Conservation (phyloP, 2,329 filamentous ascomycete species). For the Alternaria conjuncta region DNA sequence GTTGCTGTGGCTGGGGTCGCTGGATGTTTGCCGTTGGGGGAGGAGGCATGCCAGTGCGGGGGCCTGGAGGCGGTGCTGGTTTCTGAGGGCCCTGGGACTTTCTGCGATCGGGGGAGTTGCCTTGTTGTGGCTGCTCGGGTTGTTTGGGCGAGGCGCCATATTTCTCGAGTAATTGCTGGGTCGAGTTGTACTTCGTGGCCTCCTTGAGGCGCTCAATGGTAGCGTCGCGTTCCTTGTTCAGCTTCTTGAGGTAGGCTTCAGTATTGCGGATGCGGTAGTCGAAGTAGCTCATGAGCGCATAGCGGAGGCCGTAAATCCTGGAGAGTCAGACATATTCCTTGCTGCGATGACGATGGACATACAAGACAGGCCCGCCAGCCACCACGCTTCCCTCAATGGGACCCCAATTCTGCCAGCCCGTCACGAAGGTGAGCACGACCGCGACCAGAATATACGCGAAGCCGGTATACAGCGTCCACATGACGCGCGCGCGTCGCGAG, state of each 20-base stretch:
- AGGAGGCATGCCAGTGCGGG: slow-evolving; percentile 63
- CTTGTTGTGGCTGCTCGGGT: slow-evolving; percentile 48
- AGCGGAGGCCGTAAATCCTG: slow-evolving; percentile 82
- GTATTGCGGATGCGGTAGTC: slow-evolving; percentile 78
- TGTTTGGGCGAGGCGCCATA: slow-evolving; percentile 70
- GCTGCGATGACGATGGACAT: slow-evolving; percentile 41
- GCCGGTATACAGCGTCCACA: slow-evolving; percentile 88
- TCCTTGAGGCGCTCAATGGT: slow-evolving; percentile 95
- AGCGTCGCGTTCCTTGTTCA: slow-evolving; percentile 78
- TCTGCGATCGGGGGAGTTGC: slow-evolving; percentile 31
- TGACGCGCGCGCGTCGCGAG: slow-evolving; percentile 78
- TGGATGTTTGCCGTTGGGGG: slow-evolving; percentile 71
- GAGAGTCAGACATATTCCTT: slow-evolving; percentile 21
- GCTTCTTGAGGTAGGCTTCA: slow-evolving; percentile 71
- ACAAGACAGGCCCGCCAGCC: slow-evolving; percentile 79
- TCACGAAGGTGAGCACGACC: slow-evolving; percentile 81
- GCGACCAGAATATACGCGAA: slow-evolving; percentile 90
- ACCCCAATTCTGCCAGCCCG: slow-evolving; percentile 82
- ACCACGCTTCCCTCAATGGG: slow-evolving; percentile 79
- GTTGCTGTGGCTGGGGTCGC: slow-evolving; percentile 34
- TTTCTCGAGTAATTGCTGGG: slow-evolving; percentile 89
- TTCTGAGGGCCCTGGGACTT: slow-evolving; percentile 41
- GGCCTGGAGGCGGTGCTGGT: slow-evolving; percentile 35
- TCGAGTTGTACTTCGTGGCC: slow-evolving; percentile 95
- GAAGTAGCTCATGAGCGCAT: slow-evolving; percentile 72